These are phyloP conservation scores for Plasmopara viticola DNA, from an alignment of 352 stramenopile genomes.

Conservation along the genomic window DNA sequence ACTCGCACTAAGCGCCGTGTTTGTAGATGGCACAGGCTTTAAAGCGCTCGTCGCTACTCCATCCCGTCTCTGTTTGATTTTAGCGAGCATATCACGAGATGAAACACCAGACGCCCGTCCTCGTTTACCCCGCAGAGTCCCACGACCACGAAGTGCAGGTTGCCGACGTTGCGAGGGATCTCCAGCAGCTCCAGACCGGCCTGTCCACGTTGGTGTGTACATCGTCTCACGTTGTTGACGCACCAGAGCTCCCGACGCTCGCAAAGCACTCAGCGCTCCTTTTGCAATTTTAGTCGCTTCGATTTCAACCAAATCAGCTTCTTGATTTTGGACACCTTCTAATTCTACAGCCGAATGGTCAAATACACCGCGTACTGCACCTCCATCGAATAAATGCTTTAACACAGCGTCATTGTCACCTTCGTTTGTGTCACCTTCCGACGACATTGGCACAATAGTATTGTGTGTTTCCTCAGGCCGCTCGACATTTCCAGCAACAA, in stretches of 20 bases:
- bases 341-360: conserved; percentile 92
- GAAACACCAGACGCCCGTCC: conserved; percentile 25
- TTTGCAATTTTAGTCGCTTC: conserved; percentile 87
- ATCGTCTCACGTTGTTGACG: conserved; percentile 51
- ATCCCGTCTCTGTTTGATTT: conserved; percentile 36
- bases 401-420: conserved; percentile 86
- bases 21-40: conserved; percentile 3
- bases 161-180: conserved; percentile 48
- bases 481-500: conserved; percentile 80
- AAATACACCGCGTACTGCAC: conserved; percentile 91
- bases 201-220: conserved; percentile 78
- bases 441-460: conserved; percentile 5
- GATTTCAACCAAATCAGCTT: conserved; percentile 89
- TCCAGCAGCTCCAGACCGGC: conserved; percentile 56
- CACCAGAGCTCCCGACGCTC: conserved; percentile 70
- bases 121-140: conserved; percentile 5
- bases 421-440: conserved; percentile 14
- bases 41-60: conserved; percentile 11
- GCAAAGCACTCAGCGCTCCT: conserved; percentile 74
- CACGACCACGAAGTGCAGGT: conserved; percentile 5
- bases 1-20: conserved; percentile 24
- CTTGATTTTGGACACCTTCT: conserved; percentile 81
- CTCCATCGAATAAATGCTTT: conserved; percentile 87
- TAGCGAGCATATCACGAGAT: conserved; percentile 64
- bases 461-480: conserved; percentile 44